Evolutionary conservation across 2,329 filamentous ascomycete species (phyloP).

Genomic region (Graphiopsis chlorocephala): DNA sequence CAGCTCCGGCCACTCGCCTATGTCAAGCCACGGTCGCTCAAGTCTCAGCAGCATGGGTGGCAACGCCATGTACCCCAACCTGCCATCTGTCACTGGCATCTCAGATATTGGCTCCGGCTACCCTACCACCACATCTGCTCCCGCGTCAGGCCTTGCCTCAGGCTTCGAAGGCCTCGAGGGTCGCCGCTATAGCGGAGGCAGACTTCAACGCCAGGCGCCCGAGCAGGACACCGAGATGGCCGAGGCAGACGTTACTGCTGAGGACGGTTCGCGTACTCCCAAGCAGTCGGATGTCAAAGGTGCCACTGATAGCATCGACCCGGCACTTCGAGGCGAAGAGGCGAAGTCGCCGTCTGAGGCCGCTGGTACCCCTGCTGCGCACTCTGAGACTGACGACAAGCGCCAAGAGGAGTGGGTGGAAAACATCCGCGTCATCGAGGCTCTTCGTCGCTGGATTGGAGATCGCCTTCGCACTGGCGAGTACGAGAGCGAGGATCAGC

Average conservation of each 20-base stretch:
- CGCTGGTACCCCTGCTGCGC: conserved; percentile 28
- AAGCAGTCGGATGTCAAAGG: conserved; percentile 31
- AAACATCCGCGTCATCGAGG: conserved; percentile 63
- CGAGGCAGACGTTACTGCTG: conserved; percentile 49
- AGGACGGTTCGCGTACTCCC: conserved; percentile 36
- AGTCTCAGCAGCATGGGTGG: conserved; percentile 54
- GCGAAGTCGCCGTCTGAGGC: conserved; percentile 25
- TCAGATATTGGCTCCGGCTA: conserved; percentile 57
- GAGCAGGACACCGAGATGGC: conserved; percentile 46
- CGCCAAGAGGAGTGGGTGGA: conserved; percentile 58
- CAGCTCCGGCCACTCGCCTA: conserved; percentile 71
- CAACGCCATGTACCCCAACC: conserved; percentile 70
- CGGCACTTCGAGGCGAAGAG: conserved; percentile 35
- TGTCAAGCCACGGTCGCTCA: conserved; percentile 60
- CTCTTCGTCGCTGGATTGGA: conserved; percentile 56
- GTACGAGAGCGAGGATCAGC: conserved; percentile 39
- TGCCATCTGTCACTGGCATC: conserved; percentile 68
- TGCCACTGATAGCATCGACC: conserved; percentile 35
- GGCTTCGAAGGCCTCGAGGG: conserved; percentile 60
- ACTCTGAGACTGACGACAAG: conserved; percentile 41
- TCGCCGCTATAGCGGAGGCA: conserved; percentile 60
- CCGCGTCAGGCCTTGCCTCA: conserved; percentile 66
- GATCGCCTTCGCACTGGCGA: conserved; percentile 54
- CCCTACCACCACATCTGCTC: conserved; percentile 63
- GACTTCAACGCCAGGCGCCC: conserved; percentile 55